Percentiles rank a stretch among this genome's conserved stretches.
phyloP scores from a whole-genome alignment of 176 grass and related monocot species.

The Carex cristatella region DNA sequence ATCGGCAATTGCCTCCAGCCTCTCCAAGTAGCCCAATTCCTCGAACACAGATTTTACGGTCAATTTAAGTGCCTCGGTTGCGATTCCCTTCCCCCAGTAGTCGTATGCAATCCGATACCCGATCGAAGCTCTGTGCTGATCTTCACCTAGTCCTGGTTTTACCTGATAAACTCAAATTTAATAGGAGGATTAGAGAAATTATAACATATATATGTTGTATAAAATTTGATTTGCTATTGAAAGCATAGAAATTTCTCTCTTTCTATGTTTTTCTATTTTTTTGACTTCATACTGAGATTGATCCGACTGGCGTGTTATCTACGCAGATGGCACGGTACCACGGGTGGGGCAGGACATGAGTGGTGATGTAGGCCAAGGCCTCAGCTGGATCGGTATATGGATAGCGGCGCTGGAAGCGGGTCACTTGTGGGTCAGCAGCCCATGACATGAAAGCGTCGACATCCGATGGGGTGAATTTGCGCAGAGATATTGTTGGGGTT shows the following conservation, averaged over 20 bases:
- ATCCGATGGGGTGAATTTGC: conserved; percentile 56
- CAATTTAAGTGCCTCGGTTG: conserved; percentile 30
- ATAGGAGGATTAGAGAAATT: background rate
- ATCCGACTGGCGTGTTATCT: conserved; percentile 32
- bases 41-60: conserved; percentile 27
- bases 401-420: conserved; percentile 59
- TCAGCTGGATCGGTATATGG: conserved; percentile 28
- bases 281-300: conserved; percentile 36
- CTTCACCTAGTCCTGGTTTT: background rate
- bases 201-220: background rate
- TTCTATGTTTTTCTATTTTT: background rate
- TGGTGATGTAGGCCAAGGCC: conserved; percentile 53
- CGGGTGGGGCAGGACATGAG: conserved; percentile 59
- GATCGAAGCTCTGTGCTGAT: conserved; percentile 37
- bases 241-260: background rate
- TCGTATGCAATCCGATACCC: conserved; percentile 56
- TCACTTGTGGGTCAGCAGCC: conserved; percentile 53
- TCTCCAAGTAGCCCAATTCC: conserved; percentile 36
- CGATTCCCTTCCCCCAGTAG: conserved; percentile 57
- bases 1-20: conserved; percentile 64
- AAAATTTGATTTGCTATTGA: background rate
- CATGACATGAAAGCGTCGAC: conserved; percentile 51
- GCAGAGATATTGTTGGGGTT: conserved; percentile 35
- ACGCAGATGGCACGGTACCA: conserved; percentile 71
- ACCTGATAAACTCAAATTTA: background rate